Percentiles rank a stretch among this genome's conserved stretches.
phyloP scores from a whole-genome alignment of 2,329 filamentous ascomycete species.

The Arthrobotrys musiformis region DNA sequence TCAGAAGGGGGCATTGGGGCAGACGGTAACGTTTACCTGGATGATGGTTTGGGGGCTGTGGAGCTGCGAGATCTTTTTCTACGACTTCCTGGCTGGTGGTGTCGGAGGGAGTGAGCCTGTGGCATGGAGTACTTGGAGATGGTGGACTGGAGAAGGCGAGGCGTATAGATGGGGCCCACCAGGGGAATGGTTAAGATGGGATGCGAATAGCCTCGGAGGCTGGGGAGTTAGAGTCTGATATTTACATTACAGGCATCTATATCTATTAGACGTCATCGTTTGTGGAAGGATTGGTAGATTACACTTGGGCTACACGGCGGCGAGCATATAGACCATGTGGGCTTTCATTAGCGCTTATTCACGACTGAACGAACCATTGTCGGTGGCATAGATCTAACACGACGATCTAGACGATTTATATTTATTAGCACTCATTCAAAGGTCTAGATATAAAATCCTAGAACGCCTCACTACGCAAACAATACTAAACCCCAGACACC shows the following conservation, averaged over 20 bases:
- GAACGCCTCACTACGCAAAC: not conserved
- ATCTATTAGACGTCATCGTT: not conserved
- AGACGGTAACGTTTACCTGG: conserved; percentile 7
- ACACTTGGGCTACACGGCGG: not conserved
- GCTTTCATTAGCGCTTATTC: not conserved
- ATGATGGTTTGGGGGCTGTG: conserved; percentile 41
- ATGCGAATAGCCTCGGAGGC: conserved; percentile 28
- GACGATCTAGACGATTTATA: too few relatives aligned
- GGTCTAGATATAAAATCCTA: not conserved
- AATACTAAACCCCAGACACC: not conserved
- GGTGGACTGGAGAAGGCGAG: conserved; percentile 18
- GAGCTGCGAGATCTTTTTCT: conserved; percentile 48
- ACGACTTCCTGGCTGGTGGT: conserved; percentile 39
- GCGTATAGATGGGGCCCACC: conserved; percentile 34
- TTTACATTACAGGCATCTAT: not conserved
- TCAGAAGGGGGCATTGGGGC: conserved; percentile 8
- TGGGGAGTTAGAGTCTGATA: conserved; percentile 41
- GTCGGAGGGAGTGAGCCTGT: conserved; percentile 37
- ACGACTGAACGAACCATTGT: not conserved
- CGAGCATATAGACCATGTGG: not conserved
- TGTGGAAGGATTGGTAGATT: not conserved
- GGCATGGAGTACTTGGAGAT: conserved; percentile 48
- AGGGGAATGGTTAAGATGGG: conserved; percentile 38
- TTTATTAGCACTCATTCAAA: not conserved
- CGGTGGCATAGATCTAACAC: not conserved